Conservation (phyloP, 2,329 filamentous ascomycete species). For the Monilinia polystroma region DNA sequence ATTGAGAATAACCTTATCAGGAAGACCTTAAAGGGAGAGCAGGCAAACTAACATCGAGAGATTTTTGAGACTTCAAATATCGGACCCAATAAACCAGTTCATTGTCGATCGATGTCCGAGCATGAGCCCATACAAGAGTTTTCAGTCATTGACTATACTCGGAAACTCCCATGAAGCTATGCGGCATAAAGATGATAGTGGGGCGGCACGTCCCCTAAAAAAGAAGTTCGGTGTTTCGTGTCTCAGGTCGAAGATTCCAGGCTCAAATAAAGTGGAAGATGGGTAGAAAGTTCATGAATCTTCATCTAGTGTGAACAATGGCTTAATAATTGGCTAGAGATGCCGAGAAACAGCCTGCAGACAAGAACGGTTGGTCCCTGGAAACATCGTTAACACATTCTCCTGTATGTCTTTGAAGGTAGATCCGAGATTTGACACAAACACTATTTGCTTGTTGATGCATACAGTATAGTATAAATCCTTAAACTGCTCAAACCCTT, state of each 20-base stretch:
- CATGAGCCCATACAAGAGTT: not conserved
- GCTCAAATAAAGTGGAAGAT: not conserved
- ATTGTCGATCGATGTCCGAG: not conserved
- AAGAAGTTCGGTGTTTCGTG: conserved; percentile 5
- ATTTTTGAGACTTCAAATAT: not conserved
- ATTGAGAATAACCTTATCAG: not conserved
- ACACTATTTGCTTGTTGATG: not conserved
- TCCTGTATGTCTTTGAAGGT: not conserved
- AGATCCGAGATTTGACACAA: not conserved
- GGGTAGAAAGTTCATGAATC: not conserved
- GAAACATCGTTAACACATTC: not conserved
- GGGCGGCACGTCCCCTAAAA: not conserved
- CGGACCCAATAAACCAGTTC: not conserved
- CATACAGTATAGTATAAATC: not conserved
- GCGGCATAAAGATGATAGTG: not conserved
- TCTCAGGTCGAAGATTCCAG: conserved; percentile 2
- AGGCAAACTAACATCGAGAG: not conserved
- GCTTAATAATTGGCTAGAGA: not conserved
- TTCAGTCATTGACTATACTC: not conserved
- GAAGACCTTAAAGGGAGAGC: not conserved
- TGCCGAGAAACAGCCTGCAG: not conserved
- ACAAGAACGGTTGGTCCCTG: not conserved
- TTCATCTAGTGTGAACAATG: not conserved
- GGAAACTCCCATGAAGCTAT: conserved; percentile 4
- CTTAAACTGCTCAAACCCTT: too few relatives aligned